Evolutionary conservation across 1,139 yeast species (phyloP), one percentile per base, ranked within the genome.

Genomic region (Schwanniomyces etchellsii): DNA sequence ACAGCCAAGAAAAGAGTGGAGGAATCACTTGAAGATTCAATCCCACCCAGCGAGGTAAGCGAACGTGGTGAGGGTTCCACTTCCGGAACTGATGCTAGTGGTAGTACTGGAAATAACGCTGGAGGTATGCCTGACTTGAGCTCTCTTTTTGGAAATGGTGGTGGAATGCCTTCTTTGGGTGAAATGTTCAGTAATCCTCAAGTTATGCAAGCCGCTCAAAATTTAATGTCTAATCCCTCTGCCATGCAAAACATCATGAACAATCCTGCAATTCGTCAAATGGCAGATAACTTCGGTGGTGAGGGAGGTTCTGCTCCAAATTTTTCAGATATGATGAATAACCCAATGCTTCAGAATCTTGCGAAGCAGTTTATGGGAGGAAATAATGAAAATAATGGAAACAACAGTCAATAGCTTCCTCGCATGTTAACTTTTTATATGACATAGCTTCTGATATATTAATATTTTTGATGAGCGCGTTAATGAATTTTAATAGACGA

Each of bases 171-270:
- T 34, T 50, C 57, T 31, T 55, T 73, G 28, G 52, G 69, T 10
- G 77, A 77, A 13, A 60, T 89, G 65, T 70, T 91, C 80, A 81
- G 74, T 61, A 86, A 89, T 60, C 97, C 97, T 12, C 88, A 81
- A 57, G 57, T 91, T 37, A 81, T 81, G 85, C 86, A 83, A 60
- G 93, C 94, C 49, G 97, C 97, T 24, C 93, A 86, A 56, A 77
- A 77, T 51, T 75, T 91, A 82, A 88, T 89, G 95, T 76, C 78
- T 37, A 81, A 89, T 55, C 97, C 97, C 20, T 72, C 65, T 27
- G 89, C 95, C 29, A 64, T 89, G 66, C 70, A 64, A 40, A 77
- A 78, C 34, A 63, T 89, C 55, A 78, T 89, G 88, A 76, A 63
- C 55, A 84, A 86, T 55, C 96, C 96, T 16, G 77, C 78, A 45